Evolutionary conservation across 768 basidiomycete genomes (phyloP), one percentile per base, ranked within the genome.

Genomic region (Boletellus ananiceps): DNA sequence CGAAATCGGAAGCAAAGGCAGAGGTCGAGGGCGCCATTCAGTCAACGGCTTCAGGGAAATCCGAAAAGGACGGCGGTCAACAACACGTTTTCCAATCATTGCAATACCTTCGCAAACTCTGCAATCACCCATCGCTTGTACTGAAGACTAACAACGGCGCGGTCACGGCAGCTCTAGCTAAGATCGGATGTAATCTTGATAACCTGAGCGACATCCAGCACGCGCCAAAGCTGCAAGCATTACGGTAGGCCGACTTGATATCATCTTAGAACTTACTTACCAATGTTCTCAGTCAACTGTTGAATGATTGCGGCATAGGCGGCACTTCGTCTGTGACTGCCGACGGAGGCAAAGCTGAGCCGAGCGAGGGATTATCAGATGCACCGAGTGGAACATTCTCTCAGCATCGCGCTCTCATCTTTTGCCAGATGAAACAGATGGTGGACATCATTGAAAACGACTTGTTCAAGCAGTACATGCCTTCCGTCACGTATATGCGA

Each of bases 371-470:
- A 1, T 72, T 81, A 39, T 68, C 79, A 12, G 77, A 65, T 36
- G 46, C 69, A 4, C 48, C 72, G 0, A 74, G 72, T 36, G 80
- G 76, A 2, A 69, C 74, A 25, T 88, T 93, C 63, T 89, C 95
- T 18, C 94, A 95, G 58, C 96, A 99, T 64, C 90, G 96, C n/a
- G 94, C 95, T 47, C 82, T 99, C 55, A 95, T 99, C 59, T 99
- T 99, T 73, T 98, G 95, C 61, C 96, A 99, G 71, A 91, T 97
- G 82, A 96, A 97, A 67, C 89, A 92, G 66, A 99, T 98, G 96
- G 79, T 99, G 43, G 91, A 99, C 66, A 87, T 98, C 64, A 94
- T 99, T 59, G 94, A 98, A 69, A 84, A 76, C 12, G 90, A 96
- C 61, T 74, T 99, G 8, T 97, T 99, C 79, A 87, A 85, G 59